Evolutionary conservation across 179 eudicot genomes (phyloP).

Genomic region (Vitellaria paradoxa): DNA sequence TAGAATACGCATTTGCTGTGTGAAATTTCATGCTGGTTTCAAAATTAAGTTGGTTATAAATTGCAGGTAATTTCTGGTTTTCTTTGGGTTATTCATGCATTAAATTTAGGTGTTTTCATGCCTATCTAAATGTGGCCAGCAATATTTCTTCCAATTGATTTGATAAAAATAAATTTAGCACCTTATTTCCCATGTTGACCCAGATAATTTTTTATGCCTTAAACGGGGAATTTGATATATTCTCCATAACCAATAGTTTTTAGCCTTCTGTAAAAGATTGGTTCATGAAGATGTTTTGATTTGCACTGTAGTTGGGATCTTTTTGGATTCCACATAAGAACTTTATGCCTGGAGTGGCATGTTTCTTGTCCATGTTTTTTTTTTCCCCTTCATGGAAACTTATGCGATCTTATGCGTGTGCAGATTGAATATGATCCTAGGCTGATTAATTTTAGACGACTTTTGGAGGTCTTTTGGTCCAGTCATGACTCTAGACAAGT

Average conservation of each 20-base stretch:
- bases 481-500: conserved; percentile 99
- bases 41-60: neutral
- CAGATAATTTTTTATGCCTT: neutral
- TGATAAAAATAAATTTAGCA: neutral
- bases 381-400: neutral
- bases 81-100: neutral
- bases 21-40: neutral
- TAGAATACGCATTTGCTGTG: too few species aligned
- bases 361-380: neutral
- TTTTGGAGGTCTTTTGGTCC: conserved; percentile 93
- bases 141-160: neutral
- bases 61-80: neutral
- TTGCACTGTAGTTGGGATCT: neutral
- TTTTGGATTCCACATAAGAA: neutral
- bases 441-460: conserved; percentile 64
- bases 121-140: neutral
- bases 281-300: neutral
- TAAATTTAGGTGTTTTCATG: neutral
- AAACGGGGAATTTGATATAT: neutral
- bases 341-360: neutral
- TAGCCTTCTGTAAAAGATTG: neutral
- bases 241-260: neutral
- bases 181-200: neutral
- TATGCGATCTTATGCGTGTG: conserved; percentile 14
- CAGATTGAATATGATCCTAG: conserved; percentile 91